Evolutionary conservation across 352 stramenopile species (phyloP).

Genomic region (Pythium folliculosum): DNA sequence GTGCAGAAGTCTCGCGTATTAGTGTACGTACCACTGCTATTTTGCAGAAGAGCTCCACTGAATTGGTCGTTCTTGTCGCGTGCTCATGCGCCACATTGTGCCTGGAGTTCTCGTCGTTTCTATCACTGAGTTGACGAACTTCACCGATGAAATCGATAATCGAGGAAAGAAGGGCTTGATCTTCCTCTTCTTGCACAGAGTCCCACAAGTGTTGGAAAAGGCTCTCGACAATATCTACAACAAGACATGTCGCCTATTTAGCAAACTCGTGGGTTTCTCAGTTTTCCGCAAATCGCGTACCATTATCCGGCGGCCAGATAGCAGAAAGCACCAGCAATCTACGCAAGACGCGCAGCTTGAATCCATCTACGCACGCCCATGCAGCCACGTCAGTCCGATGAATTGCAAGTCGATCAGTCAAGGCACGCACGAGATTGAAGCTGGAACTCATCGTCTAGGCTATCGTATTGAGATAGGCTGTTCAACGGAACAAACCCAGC

Average conservation of each 20-base stretch:
- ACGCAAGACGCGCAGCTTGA: constrained; percentile 25
- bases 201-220: constrained; percentile 21
- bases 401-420: background rate
- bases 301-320: constrained; percentile 18
- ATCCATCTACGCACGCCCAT: constrained; percentile 18
- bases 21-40: constrained; percentile 20
- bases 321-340: constrained; percentile 21
- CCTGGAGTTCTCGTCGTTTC: background rate
- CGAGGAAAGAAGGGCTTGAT: constrained; percentile 3
- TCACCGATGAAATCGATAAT: constrained; percentile 25
- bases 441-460: constrained; percentile 16
- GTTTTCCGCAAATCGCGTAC: background rate
- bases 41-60: constrained; percentile 26
- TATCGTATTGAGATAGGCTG: background rate
- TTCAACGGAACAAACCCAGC: constrained; percentile 5
- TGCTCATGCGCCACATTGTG: constrained; percentile 13
- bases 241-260: no score
- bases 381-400: background rate
- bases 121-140: constrained; percentile 11
- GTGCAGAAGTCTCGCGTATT: background rate
- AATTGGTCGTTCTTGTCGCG: constrained; percentile 22
- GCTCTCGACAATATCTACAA: constrained; percentile 22
- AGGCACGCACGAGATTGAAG: constrained; percentile 22
- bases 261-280: background rate
- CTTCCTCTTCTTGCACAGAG: constrained; percentile 14